A percentile compares a stretch with the other conserved stretches of the same genome.
These are phyloP conservation scores for Tetrapisispora namnaoensis DNA, from an alignment of 805 yeast species.

Conservation along the genomic window DNA sequence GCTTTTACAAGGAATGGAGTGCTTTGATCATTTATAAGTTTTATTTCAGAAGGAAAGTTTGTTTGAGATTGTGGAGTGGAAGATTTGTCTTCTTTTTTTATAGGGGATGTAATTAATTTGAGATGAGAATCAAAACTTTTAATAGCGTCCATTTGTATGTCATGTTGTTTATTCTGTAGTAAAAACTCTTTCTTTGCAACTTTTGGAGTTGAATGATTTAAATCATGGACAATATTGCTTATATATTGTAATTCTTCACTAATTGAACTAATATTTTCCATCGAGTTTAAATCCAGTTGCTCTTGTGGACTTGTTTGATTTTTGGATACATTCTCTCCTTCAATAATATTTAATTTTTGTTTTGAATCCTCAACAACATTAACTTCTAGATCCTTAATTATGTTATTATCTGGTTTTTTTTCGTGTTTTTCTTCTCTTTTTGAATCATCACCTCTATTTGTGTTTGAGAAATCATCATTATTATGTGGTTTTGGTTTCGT, in stretches of 20 bases:
- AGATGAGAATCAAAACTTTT: background rate
- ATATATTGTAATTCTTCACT: background rate
- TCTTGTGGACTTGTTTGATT: background rate
- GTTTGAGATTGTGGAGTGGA: background rate
- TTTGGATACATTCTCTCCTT: background rate
- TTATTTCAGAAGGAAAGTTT: background rate
- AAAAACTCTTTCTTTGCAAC: background rate
- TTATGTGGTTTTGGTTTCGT: background rate
- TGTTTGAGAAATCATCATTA: too few relatives aligned
- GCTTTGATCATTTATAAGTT: background rate
- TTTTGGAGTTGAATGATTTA: conserved; percentile 1
- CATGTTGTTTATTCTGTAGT: background rate
- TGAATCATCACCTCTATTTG: background rate
- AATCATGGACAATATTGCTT: background rate
- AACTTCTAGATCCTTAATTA: background rate
- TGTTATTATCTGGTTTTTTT: background rate
- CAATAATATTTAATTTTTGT: background rate
- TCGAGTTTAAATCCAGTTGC: too few relatives aligned
- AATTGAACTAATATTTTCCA: background rate
- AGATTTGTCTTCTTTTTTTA: background rate
- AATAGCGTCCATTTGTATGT: background rate
- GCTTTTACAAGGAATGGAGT: background rate
- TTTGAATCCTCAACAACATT: background rate
- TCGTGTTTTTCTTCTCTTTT: background rate
- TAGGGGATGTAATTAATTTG: background rate